Evolutionary conservation across 2,329 filamentous ascomycete genomes (phyloP), one percentile per base, ranked within the genome.

Genomic region (Botryotinia narcissicola): DNA sequence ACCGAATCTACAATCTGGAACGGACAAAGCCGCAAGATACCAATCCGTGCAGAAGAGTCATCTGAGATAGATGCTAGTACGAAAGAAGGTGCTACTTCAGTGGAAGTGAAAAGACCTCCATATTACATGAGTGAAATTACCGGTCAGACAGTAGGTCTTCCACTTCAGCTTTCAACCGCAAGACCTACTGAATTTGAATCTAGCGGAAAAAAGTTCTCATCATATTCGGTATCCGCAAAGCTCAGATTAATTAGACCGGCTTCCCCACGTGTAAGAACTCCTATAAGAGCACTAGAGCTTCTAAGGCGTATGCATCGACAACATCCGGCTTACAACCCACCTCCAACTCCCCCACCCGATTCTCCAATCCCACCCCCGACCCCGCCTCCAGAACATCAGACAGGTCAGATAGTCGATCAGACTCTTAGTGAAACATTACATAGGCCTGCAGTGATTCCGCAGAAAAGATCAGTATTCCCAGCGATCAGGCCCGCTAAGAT

Each of bases 41-140:
- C 4, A n/a, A 2, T 18, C 14, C 35, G 0, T 9, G 1, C 35
- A 35, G 16, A 9, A 32, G 0, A 16, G 4, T 5, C 9, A 68
- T 54, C n/a, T 12, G 14, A 20, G 14, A 9, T 9, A 54, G 16
- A 29, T 18, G 1, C 8, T 7, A 29, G 20, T 12, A 4, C 14
- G 2, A n/a, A 18, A 32, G 3, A 9, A 4, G 25, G 7, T 3
- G 16, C 4, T 14, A 29, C 3, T 37, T 10, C 46, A 40, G 35
- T 20, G 7, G 32, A 68, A n/a, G 25, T 9, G 3, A 9, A 29
- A 40, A 54, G 1, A 16, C 2, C 4, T 20, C 16, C 9, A 6
- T 16, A 6, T 40, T 54, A 1, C 20, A 12, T 22, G 10, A 4
- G 16, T 29, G 46, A 5, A 18, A 12, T 20, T 10, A 1, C 25